These are phyloP conservation scores for Podospora tetraspora DNA, from an alignment of 495 filamentous ascomycete species.

Conservation along the genomic window DNA sequence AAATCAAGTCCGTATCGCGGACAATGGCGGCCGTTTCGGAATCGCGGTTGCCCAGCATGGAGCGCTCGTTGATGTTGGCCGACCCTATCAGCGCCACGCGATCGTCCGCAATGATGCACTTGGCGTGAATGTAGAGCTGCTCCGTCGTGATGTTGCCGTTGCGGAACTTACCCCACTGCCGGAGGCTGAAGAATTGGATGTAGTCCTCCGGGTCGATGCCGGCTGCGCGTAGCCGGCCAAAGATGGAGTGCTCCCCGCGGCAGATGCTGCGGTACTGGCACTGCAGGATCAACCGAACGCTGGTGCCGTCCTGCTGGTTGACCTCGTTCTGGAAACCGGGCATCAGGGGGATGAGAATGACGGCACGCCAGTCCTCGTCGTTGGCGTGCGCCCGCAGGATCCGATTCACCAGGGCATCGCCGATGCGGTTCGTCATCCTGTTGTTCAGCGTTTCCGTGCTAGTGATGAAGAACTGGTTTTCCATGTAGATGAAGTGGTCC, in stretches of 20 bases:
- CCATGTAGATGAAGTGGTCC: constrained; percentile 97
- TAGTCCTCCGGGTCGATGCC: constrained; percentile 96
- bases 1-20: constrained; percentile 88
- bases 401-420: constrained; percentile 89
- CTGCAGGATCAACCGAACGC: constrained; percentile 92
- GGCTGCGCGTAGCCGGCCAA: constrained; percentile 70
- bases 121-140: constrained; percentile 97
- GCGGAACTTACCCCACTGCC: constrained; percentile 90
- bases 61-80: constrained; percentile 98
- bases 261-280: constrained; percentile 98
- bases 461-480: constrained; percentile 98
- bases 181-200: constrained; percentile 89
- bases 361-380: constrained; percentile 87
- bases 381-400: constrained; percentile 80
- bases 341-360: constrained; percentile 92
- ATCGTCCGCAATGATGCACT: constrained; percentile 96
- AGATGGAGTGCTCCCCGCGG: constrained; percentile 88
- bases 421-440: constrained; percentile 87
- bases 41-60: constrained; percentile 86
- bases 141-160: constrained; percentile 81
- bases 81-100: constrained; percentile 91
- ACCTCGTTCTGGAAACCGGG: constrained; percentile 98
- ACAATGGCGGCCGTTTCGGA: constrained; percentile 90
- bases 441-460: constrained; percentile 83
- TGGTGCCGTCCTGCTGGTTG: constrained; percentile 86